Evolutionary conservation across 129 eudicot species (phyloP).

Genomic region (Pittosporum tobira): DNA sequence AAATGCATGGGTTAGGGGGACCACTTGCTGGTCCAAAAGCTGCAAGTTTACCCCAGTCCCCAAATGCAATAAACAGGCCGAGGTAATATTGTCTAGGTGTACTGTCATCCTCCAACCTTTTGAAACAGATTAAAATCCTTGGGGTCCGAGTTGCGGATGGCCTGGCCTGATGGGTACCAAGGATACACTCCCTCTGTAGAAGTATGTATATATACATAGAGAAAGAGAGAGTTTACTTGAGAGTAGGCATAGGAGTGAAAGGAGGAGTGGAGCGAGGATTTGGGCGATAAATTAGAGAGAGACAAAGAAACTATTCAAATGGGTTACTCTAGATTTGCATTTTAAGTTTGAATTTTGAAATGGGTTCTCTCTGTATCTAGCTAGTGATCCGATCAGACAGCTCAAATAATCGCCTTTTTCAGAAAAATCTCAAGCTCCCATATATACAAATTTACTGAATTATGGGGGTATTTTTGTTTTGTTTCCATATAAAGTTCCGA

Average conservation of each 20-base stretch:
- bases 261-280: constrained; percentile 62
- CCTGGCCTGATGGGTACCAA: too few species aligned
- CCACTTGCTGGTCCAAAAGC: too few species aligned
- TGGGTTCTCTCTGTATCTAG: background rate
- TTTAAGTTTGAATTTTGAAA: constrained; percentile 29
- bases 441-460: constrained; percentile 17
- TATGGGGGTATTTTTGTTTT: constrained; percentile 8
- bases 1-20: too few species aligned
- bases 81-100: too few species aligned
- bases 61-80: too few species aligned
- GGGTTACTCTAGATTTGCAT: constrained; percentile 53
- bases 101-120: too few species aligned
- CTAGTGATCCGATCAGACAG: constrained; percentile 16
- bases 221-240: constrained; percentile 7
- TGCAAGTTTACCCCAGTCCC: too few species aligned
- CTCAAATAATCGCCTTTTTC: background rate
- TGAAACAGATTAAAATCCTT: too few species aligned
- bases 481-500: constrained; percentile 23
- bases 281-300: constrained; percentile 37
- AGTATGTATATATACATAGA: constrained; percentile 12
- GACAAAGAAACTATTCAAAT: constrained; percentile 22
- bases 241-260: constrained; percentile 50
- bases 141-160: too few species aligned
- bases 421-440: constrained; percentile 23
- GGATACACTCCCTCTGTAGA: too few species aligned